Base-by-base conservation (phyloP, 1,139 yeast species). In the Geotrichum restrictum region DNA sequence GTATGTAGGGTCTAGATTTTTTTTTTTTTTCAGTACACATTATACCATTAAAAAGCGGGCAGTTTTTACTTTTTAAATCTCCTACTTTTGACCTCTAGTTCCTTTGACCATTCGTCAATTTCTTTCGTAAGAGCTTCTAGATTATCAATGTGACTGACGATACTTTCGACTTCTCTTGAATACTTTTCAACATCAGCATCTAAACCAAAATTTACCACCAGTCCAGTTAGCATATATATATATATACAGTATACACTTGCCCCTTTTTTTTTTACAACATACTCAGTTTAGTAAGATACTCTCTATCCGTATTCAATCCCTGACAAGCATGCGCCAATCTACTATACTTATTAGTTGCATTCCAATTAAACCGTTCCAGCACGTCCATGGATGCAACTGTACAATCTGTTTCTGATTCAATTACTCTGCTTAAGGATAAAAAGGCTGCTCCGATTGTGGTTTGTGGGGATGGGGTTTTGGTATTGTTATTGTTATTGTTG, bases 51-150 rank as follows among this genome's bases (percentile, higher is more conserved):
- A 14, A n/a, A n/a, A n/a, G n/a, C n/a, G n/a, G n/a, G n/a, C n/a
- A n/a, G n/a, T n/a, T n/a, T 32, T 24, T 8, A 24, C 37, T 43
- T 45, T 33, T 45, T 52, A 36, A 56, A 60, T 39, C 70, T 56
- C 18, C 71, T 62, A 14, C 65, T 54, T 56, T 75, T 75, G 3
- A 70, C 72, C 46, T 76, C 80, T 45, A 81, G 61, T 55, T 81
- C 85, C 24, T 70, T 66, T 1, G 85, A 74, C 82, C 85, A 84
- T 51, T 71, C 73, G 55, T 82, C 86, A 49, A 85, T 65, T 59
- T 85, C 89, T 5, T 66, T 62, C 0, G 78, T 74, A 3, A 84
- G 61, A 0, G 61, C 62, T 48, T 77, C 80, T 51, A 85, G 63
- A 39, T 71, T 69, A 11, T 66, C 70, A 1, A 81, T 75, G 48